phyloP scores from a whole-genome alignment of 129 eudicot genomes.

The Tagetes erecta region DNA sequence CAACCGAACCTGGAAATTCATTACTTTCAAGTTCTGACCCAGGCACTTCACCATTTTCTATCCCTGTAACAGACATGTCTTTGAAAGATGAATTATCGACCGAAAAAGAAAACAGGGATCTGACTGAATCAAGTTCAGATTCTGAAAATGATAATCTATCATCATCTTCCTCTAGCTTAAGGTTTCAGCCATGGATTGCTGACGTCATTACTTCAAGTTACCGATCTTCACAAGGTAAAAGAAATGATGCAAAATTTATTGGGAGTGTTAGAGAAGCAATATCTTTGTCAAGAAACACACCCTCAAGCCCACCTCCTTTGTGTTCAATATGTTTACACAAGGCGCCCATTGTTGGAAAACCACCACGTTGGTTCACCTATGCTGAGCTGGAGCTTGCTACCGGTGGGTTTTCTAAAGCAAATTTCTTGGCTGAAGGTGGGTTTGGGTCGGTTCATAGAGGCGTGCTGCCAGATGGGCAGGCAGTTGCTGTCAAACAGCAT shows the following conservation, averaged over 20 bases:
- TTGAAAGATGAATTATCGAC: constrained; percentile 35
- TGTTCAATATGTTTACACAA: constrained; percentile 96
- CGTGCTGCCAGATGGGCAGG: constrained; percentile 83
- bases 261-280: constrained; percentile 82
- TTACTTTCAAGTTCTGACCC: constrained; percentile 94
- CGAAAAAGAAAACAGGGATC: constrained; percentile 33
- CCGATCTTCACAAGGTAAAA: constrained; percentile 12
- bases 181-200: constrained; percentile 72
- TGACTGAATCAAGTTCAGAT: constrained; percentile 49
- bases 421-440: constrained; percentile 98
- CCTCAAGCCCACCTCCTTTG: constrained; percentile 83
- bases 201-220: constrained; percentile 42
- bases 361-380: constrained; percentile 85
- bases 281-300: constrained; percentile 61
- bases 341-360: constrained; percentile 87
- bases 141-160: constrained; percentile 58
- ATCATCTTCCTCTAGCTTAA: constrained; percentile 59
- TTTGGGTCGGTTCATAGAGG: constrained; percentile 95
- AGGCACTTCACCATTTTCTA: constrained; percentile 79
- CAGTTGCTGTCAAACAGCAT: constrained; percentile 92
- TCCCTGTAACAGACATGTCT: constrained; percentile 30
- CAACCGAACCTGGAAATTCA: constrained; percentile 89
- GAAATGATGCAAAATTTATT: constrained; percentile 46
- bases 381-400: constrained; percentile 94
- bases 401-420: constrained; percentile 80